A percentile compares a stretch with the other conserved stretches of the same genome.
Conservation (phyloP, 208 protist species). For the Leishmania tarentolae region DNA sequence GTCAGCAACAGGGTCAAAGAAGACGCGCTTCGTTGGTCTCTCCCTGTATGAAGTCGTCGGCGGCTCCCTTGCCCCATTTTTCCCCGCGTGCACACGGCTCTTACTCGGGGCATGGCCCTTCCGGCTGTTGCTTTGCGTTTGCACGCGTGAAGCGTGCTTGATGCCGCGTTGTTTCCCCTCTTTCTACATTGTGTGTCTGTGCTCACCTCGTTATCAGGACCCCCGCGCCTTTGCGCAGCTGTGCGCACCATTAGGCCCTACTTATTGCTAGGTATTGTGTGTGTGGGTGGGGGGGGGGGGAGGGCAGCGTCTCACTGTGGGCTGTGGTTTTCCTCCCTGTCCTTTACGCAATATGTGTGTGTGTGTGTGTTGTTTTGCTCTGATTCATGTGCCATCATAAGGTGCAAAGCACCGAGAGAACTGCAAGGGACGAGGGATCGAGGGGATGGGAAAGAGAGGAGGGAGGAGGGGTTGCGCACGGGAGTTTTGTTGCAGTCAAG, state of each 20-base stretch:
- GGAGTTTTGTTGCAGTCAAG: neutral
- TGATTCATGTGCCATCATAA: neutral
- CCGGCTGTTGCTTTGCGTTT: neutral
- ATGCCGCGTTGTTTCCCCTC: neutral
- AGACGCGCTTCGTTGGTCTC: neutral
- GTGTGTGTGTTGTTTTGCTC: conserved; percentile 10
- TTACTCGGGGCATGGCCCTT: neutral
- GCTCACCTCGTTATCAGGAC: too few relatives aligned
- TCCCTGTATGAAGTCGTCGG: neutral
- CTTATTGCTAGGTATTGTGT: neutral
- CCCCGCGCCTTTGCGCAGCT: neutral
- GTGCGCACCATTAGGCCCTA: neutral
- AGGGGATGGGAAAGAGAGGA: neutral
- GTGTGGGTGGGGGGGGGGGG: too few relatives aligned
- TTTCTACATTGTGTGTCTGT: neutral
- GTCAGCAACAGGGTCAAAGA: neutral
- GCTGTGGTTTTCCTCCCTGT: neutral
- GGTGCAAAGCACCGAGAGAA: neutral
- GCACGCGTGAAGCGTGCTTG: neutral
- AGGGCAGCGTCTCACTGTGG: neutral
- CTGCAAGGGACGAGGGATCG: neutral
- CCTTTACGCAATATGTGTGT: neutral
- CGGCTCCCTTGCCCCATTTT: too few relatives aligned
- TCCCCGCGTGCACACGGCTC: too few relatives aligned
- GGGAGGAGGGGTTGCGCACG: neutral